Evolutionary conservation across 106 monocot genomes (phyloP), one percentile per base, ranked within the genome.

Genomic region (Acorus calamus): DNA sequence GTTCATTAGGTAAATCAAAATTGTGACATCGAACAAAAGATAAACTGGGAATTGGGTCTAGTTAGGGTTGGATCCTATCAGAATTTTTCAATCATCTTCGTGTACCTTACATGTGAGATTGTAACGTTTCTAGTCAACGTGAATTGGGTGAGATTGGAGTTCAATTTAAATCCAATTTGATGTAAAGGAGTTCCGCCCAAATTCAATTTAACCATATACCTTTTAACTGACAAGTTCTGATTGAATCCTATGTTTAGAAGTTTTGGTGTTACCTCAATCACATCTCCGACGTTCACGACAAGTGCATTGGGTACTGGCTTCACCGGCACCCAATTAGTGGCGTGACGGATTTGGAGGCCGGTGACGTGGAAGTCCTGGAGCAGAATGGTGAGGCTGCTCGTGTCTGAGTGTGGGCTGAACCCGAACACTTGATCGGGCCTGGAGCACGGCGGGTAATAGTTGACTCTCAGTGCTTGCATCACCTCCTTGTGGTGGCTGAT

Each of bases 191-290:
- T n/a, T n/a, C n/a, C n/a, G n/a, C n/a, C n/a, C n/a, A n/a, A n/a
- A n/a, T n/a, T n/a, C n/a, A n/a, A n/a, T n/a, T n/a, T n/a, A n/a
- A n/a, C n/a, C n/a, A n/a, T n/a, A n/a, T n/a, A n/a, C n/a, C n/a
- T n/a, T n/a, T n/a, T n/a, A n/a, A n/a, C n/a, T n/a, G n/a, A n/a
- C n/a, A n/a, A n/a, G n/a, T n/a, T n/a, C n/a, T n/a, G n/a, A n/a
- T n/a, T n/a, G n/a, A n/a, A n/a, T n/a, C n/a, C n/a, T n/a, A n/a
- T n/a, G n/a, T n/a, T n/a, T n/a, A n/a, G n/a, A n/a, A n/a, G n/a
- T n/a, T n/a, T n/a, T 55, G 55, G 55, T 3, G 11, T 42, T 74
- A 66, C 73, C 66, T 73, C 73, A n/a, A 73, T 6, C 41, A 47
- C 53, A 42, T 73, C 73, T 10, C 73, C 59, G 4, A 73, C 44